phyloP scores from a whole-genome alignment of 2,329 filamentous ascomycete genomes.

The Pseudocercospora eumusae region DNA sequence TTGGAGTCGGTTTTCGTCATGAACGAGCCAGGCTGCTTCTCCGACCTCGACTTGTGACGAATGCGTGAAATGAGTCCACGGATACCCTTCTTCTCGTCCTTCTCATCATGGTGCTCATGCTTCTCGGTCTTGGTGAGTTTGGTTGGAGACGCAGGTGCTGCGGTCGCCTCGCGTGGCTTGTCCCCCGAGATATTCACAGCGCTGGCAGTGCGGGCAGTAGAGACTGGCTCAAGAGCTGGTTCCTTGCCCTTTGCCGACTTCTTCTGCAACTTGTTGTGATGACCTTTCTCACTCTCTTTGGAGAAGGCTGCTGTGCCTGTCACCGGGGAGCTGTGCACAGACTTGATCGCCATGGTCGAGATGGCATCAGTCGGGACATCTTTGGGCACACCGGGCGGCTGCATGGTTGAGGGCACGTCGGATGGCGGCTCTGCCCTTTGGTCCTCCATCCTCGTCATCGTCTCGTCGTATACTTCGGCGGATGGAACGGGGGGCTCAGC shows the following conservation, averaged over 20 bases:
- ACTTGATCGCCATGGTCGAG: conserved; percentile 16
- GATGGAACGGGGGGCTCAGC: conserved; percentile 14
- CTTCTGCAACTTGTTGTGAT: conserved; percentile 11
- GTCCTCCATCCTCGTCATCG: conserved; percentile 15
- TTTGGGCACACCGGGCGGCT: conserved; percentile 23
- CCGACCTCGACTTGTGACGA: conserved; percentile 26
- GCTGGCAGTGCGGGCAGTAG: conserved; percentile 11
- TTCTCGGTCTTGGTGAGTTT: conserved; percentile 10
- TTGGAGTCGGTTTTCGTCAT: conserved; percentile 14
- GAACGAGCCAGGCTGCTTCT: conserved; percentile 21
- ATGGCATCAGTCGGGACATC: conserved; percentile 17
- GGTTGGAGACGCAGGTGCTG: conserved; percentile 11
- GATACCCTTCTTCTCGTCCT: conserved; percentile 32
- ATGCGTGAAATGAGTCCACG: conserved; percentile 37
- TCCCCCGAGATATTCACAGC: conserved; percentile 11
- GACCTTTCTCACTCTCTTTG: background rate
- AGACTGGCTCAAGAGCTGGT: background rate
- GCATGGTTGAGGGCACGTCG: conserved; percentile 4
- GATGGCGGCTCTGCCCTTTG: conserved; percentile 18
- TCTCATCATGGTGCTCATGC: conserved; percentile 16
- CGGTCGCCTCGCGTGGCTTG: conserved; percentile 9
- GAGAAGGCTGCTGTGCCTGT: conserved; percentile 3
- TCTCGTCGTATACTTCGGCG: conserved; percentile 15
- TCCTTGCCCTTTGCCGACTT: conserved; percentile 7
- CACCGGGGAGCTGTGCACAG: conserved; percentile 11